Evolutionary conservation across 2,329 filamentous ascomycete genomes (phyloP), one percentile per base, ranked within the genome.

Genomic region (Phialophora tarda): DNA sequence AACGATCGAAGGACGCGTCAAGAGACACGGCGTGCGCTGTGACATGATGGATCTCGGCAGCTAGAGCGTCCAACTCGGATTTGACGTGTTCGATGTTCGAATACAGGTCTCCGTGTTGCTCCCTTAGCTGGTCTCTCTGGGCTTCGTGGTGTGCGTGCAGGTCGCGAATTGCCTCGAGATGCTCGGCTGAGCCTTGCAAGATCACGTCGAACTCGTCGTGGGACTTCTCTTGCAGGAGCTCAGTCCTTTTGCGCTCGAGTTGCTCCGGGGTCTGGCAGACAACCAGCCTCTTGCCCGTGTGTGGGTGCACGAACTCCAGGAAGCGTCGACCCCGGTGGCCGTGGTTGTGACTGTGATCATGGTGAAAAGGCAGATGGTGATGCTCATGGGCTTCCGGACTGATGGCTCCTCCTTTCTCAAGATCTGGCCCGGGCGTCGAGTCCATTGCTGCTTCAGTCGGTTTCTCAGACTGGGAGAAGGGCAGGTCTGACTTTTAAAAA

Each of bases 1-100:
- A 89, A 72, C 86, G 86, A 62, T 81, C 82, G 73, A 89, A 89
- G 73, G 85, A 89, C 38, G 85, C 85, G 71, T 86, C 84, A 24
- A 89, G 77, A 21, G 82, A 78, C 4, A 85, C 82, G 3, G 82
- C 80, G 71, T 86, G 84, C 64, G 83, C 82, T 2, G 80, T 82
- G 59, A 88, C 76, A 67, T 81, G 78, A 64, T 86, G 82, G 6
- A 89, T 76, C 74, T 89, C 85, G 1, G 73, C 70, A 11, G 79
- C 80, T n/a, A 88, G 78, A 0, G 76, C 76, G 64, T 85, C 82
- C 11, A 89, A 77, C 69, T 88, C 83, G 8, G 76, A 73, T 51
- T 84, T 82, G 8, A 87, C 81, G 57, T 80, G 74, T 71, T 88
- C 85, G 76, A 87, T 86, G 70, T 87, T 83, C 32, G 84, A 81